Evolutionary conservation across 805 yeast genomes (phyloP).

Genomic region (Kluyveromyces dobzhanskii): DNA sequence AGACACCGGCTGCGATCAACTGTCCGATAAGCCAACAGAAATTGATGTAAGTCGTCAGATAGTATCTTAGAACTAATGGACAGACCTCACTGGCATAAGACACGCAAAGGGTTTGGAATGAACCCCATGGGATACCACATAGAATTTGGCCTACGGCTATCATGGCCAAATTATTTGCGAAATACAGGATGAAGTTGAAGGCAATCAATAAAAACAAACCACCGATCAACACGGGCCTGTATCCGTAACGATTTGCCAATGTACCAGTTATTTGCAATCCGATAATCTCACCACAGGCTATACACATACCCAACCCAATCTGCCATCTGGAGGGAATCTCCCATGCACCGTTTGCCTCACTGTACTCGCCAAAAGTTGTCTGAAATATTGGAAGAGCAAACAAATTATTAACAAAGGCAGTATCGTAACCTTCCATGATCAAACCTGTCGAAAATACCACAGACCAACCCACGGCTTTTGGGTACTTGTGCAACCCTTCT

Average conservation of each 20-base stretch:
- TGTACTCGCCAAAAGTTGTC: slow-evolving; percentile 33
- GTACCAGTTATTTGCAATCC: slow-evolving; percentile 40
- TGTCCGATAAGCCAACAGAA: slow-evolving; percentile 52
- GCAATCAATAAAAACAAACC: slow-evolving; percentile 27
- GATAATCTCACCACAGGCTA: slow-evolving; percentile 34
- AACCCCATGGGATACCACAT: slow-evolving; percentile 47
- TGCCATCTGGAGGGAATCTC: slow-evolving; percentile 37
- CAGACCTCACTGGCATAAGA: slow-evolving; percentile 53
- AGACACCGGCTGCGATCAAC: slow-evolving; percentile 44
- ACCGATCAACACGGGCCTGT: slow-evolving; percentile 32
- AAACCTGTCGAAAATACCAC: slow-evolving; percentile 35
- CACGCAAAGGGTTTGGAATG: slow-evolving; percentile 43
- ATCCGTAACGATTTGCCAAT: slow-evolving; percentile 39
- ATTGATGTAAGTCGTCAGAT: slow-evolving; percentile 42
- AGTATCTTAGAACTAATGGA: slow-evolving; percentile 42
- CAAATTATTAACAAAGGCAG: slow-evolving; percentile 34
- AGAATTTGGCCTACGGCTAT: slow-evolving; percentile 37
- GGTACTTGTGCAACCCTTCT: slow-evolving; percentile 35
- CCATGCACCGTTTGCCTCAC: slow-evolving; percentile 18
- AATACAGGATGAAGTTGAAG: slow-evolving; percentile 41
- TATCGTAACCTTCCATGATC: slow-evolving; percentile 44
- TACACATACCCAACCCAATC: slow-evolving; percentile 25
- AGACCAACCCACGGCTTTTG: slow-evolving; percentile 42
- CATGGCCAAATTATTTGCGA: slow-evolving; percentile 34
- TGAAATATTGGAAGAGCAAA: slow-evolving; percentile 40